Percentiles rank a stretch among this genome's conserved stretches.
phyloP scores from a whole-genome alignment of 2,329 filamentous ascomycete species.

The Thielaviopsis ethacetica region DNA sequence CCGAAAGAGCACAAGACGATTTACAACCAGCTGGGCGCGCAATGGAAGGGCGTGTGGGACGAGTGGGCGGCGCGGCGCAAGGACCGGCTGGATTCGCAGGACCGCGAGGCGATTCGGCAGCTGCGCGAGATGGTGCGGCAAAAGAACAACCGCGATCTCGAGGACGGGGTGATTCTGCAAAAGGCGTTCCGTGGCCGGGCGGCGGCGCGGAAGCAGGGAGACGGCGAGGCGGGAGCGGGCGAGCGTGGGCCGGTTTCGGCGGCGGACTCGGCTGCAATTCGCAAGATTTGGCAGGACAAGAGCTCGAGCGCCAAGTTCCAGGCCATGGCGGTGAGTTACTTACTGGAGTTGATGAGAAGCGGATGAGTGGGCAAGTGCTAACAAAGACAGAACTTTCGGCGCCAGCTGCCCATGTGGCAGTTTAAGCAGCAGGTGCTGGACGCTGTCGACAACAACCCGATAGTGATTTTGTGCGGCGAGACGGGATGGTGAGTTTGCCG shows the following conservation, averaged over 20 bases:
- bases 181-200: slow-evolving; percentile 55
- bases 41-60: slow-evolving; percentile 74
- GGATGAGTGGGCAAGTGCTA: no score
- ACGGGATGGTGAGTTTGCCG: slow-evolving; percentile 55
- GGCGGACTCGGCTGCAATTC: slow-evolving; percentile 31
- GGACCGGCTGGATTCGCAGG: slow-evolving; percentile 48
- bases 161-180: slow-evolving; percentile 60
- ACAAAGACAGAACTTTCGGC: slow-evolving; percentile 37
- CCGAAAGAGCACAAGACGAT: slow-evolving; percentile 68
- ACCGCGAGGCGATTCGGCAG: slow-evolving; percentile 51
- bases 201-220: slow-evolving; percentile 24
- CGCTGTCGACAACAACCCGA: slow-evolving; percentile 62
- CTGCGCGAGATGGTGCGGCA: slow-evolving; percentile 55
- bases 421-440: slow-evolving; percentile 66
- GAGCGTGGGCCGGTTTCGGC: slow-evolving; percentile 26
- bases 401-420: slow-evolving; percentile 76
- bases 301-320: slow-evolving; percentile 46
- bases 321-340: slow-evolving; percentile 51
- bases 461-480: slow-evolving; percentile 89
- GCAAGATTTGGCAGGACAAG: slow-evolving; percentile 44
- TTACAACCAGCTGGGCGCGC: slow-evolving; percentile 56
- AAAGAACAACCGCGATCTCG: slow-evolving; percentile 50
- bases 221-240: slow-evolving; percentile 33
- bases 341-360: no score
- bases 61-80: slow-evolving; percentile 62